phyloP scores from a whole-genome alignment of 106 monocot genomes.

The Ottelia alismoides region DNA sequence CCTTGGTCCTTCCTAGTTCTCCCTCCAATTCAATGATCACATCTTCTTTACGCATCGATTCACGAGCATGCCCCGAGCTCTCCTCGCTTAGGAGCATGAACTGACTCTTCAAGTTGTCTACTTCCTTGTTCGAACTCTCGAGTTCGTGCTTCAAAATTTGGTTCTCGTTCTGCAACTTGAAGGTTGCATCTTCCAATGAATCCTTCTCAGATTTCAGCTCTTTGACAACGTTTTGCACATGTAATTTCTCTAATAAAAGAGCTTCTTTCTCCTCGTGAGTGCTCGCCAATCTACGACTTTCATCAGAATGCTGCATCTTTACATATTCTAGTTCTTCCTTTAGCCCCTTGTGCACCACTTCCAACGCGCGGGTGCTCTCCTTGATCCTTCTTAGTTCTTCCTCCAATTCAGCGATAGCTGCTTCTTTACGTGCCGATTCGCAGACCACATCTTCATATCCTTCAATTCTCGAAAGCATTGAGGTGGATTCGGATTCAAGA shows the following conservation, averaged over 20 bases:
- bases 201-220: constrained; percentile 13
- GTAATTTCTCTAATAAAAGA: constrained; percentile 2
- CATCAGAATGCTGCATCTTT: neutral
- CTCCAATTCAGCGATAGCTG: neutral
- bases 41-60: constrained; percentile 4
- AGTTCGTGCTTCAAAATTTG: constrained; percentile 6
- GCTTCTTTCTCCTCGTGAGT: constrained; percentile 11
- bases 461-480: constrained; percentile 9
- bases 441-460: constrained; percentile 5
- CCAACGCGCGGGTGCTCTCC: neutral
- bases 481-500: constrained; percentile 11
- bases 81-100: constrained; percentile 8
- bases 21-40: neutral
- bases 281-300: too few species aligned
- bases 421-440: constrained; percentile 7
- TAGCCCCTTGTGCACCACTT: constrained; percentile 9
- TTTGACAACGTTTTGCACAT: constrained; percentile 9
- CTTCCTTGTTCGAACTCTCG: constrained; percentile 10
- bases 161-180: too few species aligned
- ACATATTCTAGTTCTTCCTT: constrained; percentile 8
- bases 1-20: neutral
- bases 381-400: neutral
- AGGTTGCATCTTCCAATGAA: constrained; percentile 1
- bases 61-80: constrained; percentile 1
- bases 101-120: constrained; percentile 14